Base-by-base conservation (phyloP, 2,329 filamentous ascomycete species). In the Trichoderma sp. region DNA sequence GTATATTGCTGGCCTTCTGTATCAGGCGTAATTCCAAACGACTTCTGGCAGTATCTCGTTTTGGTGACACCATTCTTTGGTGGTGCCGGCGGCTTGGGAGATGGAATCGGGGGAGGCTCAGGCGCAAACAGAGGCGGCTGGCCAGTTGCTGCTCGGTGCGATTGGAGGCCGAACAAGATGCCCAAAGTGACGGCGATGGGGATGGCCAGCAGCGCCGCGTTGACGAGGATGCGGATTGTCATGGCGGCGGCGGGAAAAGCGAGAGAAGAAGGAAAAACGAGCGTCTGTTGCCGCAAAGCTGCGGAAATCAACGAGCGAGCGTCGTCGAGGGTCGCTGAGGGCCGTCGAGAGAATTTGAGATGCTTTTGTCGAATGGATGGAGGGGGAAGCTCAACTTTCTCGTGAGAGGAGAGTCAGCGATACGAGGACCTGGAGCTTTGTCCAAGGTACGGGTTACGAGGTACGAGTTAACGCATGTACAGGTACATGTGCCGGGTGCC, bases 131-230 rank as follows among this genome's bases (percentile, higher is more conserved):
- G 81, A n/a, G 86, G 86, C 41, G 82, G 76, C 73, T 86, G 82
- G 45, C 88, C 87, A 2, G 80, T 82, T 9, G 86, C 83, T 38
- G 82, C 78, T 56, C 86, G 84, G 63, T 85, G 81, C n/a, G 83
- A 82, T 76, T 89, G 85, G 45, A 90, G 80, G 11, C 87, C 88
- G 45, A 89, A 81, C 29, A 90, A 81, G 60, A 89, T 82, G 65
- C 87, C 88, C 35, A 89, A 78, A 11, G 87, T 88, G 73, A 85
- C 83, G 75, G 84, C 88, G 75, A 89, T 85, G 53, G 86, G 88
- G 76, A 90, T 81, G 77, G 85, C 85, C 76, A 90, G 78, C 67
- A 90, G 84, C 79, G 83, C 83, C 71, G 86, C 84, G 81, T 88
- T 90, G 81, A 89, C 84, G 75, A 89, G 79, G 80, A 87, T 86